These are phyloP conservation scores for Salicornia ramosissima DNA, from an alignment of 148 eudicot species.

Conservation along the genomic window DNA sequence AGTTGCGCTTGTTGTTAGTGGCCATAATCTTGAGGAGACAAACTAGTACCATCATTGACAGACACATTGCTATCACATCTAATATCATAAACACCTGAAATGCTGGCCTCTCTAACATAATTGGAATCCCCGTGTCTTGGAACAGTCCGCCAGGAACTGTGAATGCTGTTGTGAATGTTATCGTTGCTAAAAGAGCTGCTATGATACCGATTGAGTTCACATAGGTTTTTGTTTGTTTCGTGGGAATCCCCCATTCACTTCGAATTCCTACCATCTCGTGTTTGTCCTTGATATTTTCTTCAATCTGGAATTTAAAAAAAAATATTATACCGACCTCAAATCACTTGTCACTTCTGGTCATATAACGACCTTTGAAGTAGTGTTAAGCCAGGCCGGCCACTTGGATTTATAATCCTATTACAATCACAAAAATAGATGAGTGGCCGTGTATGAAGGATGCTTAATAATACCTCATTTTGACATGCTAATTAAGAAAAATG, in stretches of 20 bases:
- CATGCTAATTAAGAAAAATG: too few species aligned
- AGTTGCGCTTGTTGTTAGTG: neutral
- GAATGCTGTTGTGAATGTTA: conserved; percentile 1
- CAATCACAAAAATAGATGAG: too few species aligned
- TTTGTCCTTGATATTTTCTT: neutral
- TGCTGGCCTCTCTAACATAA: neutral
- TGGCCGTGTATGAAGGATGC: too few species aligned
- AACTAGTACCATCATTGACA: neutral
- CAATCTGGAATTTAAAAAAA: neutral
- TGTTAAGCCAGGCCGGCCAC: too few species aligned
- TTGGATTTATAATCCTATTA: too few species aligned
- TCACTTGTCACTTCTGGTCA: too few species aligned
- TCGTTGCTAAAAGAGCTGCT: neutral
- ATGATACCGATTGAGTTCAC: neutral
- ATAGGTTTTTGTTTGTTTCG: neutral
- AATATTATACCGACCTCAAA: too few species aligned
- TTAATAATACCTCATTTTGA: too few species aligned
- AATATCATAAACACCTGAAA: neutral
- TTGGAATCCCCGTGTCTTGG: neutral
- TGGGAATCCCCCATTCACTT: neutral
- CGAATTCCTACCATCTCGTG: neutral
- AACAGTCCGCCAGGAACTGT: neutral
- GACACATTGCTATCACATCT: neutral
- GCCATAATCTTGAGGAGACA: conserved; percentile 1
- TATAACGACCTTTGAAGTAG: too few species aligned